Percentiles rank a stretch among this genome's conserved stretches.
Conservation (phyloP, 371 early-diverging fungal genomes). For the Syncephalastrum sp. region DNA sequence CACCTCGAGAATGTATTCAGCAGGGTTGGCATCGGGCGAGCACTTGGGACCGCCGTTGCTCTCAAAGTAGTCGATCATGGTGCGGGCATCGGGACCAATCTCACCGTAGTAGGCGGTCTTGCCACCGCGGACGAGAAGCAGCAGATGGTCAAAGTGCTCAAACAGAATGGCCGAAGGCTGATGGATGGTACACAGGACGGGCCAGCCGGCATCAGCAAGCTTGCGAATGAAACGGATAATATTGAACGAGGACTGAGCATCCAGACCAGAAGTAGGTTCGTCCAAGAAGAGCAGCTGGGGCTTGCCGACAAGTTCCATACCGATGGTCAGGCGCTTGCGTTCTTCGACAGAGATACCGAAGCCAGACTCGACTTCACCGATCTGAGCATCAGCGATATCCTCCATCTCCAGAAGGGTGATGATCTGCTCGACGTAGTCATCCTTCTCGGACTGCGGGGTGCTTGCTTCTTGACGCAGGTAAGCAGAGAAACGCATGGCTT, state of each 20-base stretch:
- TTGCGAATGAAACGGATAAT: constrained; percentile 63
- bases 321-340: constrained; percentile 66
- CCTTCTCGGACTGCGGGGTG: constrained; percentile 41
- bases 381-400: constrained; percentile 50
- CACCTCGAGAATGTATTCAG: constrained; percentile 68
- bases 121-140: constrained; percentile 30
- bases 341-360: constrained; percentile 63
- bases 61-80: constrained; percentile 61
- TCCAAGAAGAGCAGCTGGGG: constrained; percentile 77
- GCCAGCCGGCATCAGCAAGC: too few species aligned
- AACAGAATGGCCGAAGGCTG: too few species aligned
- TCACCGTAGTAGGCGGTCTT: constrained; percentile 60
- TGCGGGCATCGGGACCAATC: constrained; percentile 51
- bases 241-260: constrained; percentile 64
- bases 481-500: constrained; percentile 68
- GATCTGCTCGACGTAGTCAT: constrained; percentile 44
- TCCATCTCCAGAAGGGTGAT: constrained; percentile 60
- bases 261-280: constrained; percentile 81
- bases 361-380: constrained; percentile 45
- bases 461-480: constrained; percentile 57
- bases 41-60: constrained; percentile 54
- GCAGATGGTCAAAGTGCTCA: too few species aligned
- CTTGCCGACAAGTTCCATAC: constrained; percentile 68
- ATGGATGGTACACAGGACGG: too few species aligned
- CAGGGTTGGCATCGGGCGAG: constrained; percentile 59